These are phyloP conservation scores for Penicillium malachiteum DNA, from an alignment of 495 filamentous ascomycete genomes.

Conservation along the genomic window DNA sequence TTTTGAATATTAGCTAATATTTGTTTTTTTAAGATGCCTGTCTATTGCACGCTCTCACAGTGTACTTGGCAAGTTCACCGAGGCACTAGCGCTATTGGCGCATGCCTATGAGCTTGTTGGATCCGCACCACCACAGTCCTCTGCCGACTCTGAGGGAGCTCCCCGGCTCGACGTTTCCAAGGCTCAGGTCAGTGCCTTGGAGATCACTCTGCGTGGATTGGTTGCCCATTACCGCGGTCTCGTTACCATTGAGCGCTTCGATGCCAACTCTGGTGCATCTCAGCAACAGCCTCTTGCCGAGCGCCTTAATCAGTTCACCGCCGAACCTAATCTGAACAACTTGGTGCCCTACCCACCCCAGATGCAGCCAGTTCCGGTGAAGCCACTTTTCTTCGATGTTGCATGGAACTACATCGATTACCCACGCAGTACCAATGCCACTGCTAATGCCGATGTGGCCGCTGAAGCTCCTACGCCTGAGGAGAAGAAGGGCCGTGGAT, in stretches of 20 bases:
- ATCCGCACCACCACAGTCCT: constrained; percentile 34
- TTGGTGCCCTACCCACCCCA: constrained; percentile 85
- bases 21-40: constrained; percentile 59
- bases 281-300: constrained; percentile 60
- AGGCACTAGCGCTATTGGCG: constrained; percentile 80
- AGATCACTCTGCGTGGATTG: constrained; percentile 59
- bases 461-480: constrained; percentile 32
- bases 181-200: constrained; percentile 54
- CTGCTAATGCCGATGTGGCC: not conserved
- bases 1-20: constrained; percentile 7
- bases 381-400: constrained; percentile 93
- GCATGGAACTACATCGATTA: constrained; percentile 99
- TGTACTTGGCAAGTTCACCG: constrained; percentile 66
- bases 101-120: constrained; percentile 60
- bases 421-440: constrained; percentile 52
- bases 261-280: constrained; percentile 28
- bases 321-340: constrained; percentile 67
- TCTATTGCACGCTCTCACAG: constrained; percentile 83
- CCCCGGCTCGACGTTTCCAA: constrained; percentile 62
- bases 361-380: constrained; percentile 81
- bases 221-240: constrained; percentile 77
- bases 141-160: constrained; percentile 29
- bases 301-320: constrained; percentile 70
- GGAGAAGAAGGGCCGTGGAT: constrained; percentile 67
- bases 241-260: constrained; percentile 70